Percentiles rank a stretch among this genome's conserved stretches.
phyloP scores from a whole-genome alignment of 2,329 filamentous ascomycete species.

The Cyphellophora europaea region DNA sequence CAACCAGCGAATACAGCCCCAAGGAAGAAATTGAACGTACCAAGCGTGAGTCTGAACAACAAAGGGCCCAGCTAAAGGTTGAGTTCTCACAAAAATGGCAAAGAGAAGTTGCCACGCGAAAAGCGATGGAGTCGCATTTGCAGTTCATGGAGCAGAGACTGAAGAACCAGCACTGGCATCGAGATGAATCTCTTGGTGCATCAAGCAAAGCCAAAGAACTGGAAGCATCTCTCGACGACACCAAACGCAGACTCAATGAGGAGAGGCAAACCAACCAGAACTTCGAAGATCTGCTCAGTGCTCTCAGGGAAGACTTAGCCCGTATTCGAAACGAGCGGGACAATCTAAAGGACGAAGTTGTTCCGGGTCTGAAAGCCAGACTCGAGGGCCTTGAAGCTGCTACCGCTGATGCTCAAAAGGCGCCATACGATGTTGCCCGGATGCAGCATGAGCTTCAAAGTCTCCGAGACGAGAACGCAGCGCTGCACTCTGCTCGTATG shows the following conservation, averaged over 20 bases:
- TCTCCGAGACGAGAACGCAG: slow-evolving; percentile 43
- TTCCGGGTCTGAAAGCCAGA: slow-evolving; percentile 66
- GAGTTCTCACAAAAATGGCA: slow-evolving; percentile 80
- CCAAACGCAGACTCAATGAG: slow-evolving; percentile 70
- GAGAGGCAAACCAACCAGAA: slow-evolving; percentile 84
- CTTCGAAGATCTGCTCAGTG: slow-evolving; percentile 82
- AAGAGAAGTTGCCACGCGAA: slow-evolving; percentile 69
- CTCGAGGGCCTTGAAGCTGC: slow-evolving; percentile 47
- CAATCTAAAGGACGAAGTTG: slow-evolving; percentile 78
- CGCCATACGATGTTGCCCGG: slow-evolving; percentile 71
- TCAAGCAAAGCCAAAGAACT: slow-evolving; percentile 63
- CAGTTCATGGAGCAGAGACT: slow-evolving; percentile 72
- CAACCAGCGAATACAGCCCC: slow-evolving; percentile 45
- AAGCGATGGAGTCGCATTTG: slow-evolving; percentile 73
- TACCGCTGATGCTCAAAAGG: slow-evolving; percentile 54
- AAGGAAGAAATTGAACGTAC: slow-evolving; percentile 72
- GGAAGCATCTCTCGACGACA: slow-evolving; percentile 70
- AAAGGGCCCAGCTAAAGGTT: slow-evolving; percentile 75
- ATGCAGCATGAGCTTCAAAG: slow-evolving; percentile 77
- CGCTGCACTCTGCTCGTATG: slow-evolving; percentile 37
- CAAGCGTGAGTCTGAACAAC: slow-evolving; percentile 77
- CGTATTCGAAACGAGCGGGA: slow-evolving; percentile 81
- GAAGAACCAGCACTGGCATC: slow-evolving; percentile 37
- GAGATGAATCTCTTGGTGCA: slow-evolving; percentile 34
- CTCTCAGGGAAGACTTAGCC: slow-evolving; percentile 72